A percentile compares a stretch with the other conserved stretches of the same genome.
Conservation (phyloP, 202 grass and related monocot species). For the Elaeis oleifera region DNA sequence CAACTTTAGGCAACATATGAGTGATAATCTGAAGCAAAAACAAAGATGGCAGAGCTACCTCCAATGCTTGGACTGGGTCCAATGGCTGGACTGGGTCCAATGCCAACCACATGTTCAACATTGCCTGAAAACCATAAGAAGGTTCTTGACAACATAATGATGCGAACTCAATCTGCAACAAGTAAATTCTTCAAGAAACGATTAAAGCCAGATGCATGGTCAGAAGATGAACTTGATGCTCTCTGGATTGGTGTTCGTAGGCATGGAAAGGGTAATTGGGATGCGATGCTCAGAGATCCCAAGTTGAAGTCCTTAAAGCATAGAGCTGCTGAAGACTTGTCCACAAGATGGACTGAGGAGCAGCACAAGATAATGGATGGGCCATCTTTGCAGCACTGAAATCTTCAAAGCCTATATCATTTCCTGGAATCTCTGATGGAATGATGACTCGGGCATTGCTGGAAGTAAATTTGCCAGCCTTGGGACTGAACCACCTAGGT, state of each 20-base stretch:
- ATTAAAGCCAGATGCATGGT: conserved; percentile 72
- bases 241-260: conserved; percentile 98
- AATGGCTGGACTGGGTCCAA: conserved; percentile 47
- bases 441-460: conserved; percentile 82
- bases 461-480: conserved; percentile 65
- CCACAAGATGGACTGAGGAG: conserved; percentile 75
- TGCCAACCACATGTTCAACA: conserved; percentile 10
- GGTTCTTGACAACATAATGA: conserved; percentile 85
- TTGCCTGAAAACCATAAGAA: conserved; percentile 93
- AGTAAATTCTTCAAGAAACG: conserved; percentile 77
- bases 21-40: conserved; percentile 57
- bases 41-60: conserved; percentile 55
- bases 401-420: conserved; percentile 39
- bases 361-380: conserved; percentile 79
- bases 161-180: conserved; percentile 68
- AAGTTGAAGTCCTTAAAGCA: conserved; percentile 70
- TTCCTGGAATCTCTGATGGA: conserved; percentile 76
- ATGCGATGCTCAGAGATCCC: conserved; percentile 85
- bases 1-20: conserved; percentile 50
- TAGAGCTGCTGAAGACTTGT: conserved; percentile 62
- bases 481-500: conserved; percentile 52
- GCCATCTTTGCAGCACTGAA: conserved; percentile 44
- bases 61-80: conserved; percentile 54
- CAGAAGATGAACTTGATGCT: conserved; percentile 96
- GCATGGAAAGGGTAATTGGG: conserved; percentile 96